Evolutionary conservation across 768 basidiomycete genomes (phyloP).

Genomic region (Lactifluus rugatus): DNA sequence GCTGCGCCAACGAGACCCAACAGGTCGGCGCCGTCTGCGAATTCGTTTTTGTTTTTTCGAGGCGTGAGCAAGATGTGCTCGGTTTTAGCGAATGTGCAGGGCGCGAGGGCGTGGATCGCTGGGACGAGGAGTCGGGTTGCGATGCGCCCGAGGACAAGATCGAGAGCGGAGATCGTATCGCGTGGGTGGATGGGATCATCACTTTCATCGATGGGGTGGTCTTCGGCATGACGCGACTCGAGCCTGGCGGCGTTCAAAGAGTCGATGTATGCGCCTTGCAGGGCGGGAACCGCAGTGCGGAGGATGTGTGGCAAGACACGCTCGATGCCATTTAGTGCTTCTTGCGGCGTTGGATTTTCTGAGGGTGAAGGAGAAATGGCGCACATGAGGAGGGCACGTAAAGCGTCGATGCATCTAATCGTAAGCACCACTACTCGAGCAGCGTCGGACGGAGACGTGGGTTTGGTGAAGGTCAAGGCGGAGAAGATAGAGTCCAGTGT

Average conservation of each 20-base stretch:
- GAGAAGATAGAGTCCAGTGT: background rate
- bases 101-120: slow-evolving; percentile 1
- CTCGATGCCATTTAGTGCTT: background rate
- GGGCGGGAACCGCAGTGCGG: background rate
- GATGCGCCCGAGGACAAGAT: background rate
- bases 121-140: slow-evolving; percentile 4
- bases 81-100: slow-evolving; percentile 6
- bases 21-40: background rate
- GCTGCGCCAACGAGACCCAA: background rate
- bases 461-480: background rate
- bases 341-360: background rate
- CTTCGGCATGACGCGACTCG: background rate
- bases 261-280: background rate
- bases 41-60: background rate
- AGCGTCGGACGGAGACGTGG: background rate
- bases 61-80: background rate
- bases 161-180: background rate
- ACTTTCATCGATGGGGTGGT: background rate
- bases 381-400: background rate
- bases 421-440: background rate
- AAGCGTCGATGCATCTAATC: background rate
- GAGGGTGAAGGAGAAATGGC: background rate
- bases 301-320: background rate
- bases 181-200: background rate
- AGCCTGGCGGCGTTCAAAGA: background rate